Base-by-base conservation (phyloP, 257 asterid genomes). In the Vinca minor region DNA sequence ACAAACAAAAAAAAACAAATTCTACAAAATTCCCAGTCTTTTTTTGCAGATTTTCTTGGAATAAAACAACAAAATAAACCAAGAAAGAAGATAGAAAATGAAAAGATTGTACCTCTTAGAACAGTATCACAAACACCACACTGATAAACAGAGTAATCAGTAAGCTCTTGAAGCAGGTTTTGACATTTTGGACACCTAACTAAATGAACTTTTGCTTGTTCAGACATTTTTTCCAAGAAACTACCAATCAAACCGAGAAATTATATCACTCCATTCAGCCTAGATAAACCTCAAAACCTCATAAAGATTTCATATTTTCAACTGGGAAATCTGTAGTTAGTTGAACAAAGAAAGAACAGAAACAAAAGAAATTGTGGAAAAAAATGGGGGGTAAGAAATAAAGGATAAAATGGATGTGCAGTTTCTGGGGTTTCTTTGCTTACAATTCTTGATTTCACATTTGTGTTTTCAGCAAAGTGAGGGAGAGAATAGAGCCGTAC, bases 121-220 rank as follows among this genome's bases (percentile, higher is more conserved):
- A 82, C 86, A 77, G 94, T 84, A 67, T 91, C 96, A 71, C 97
- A 89, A 59, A 84, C 92, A 23, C 94, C 94, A 70, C 99, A 93
- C 78, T 72, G 81, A 70, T 87, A 89, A 72, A 85, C 79, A 49
- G 96, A 87, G 83, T 63, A 85, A 67, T 82, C 88, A 34, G 77
- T 76, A 56, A 83, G 83, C 82, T 92, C 96, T 0, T 89, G 94
- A 59, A 89, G 88, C 34, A 89, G 74, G 48, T 87, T 87, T 57
- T 76, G 84, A 72, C 97, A 89, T 68, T 85, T 89, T 8, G 95
- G 94, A 46, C 98, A 89, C 53, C 88, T 92, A 72, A 93, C 92
- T 61, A 89, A 56, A 64, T 95, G 94, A 76, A 84, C 85, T 32
- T 87, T 80, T 13, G 88, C 84, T 47, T 82, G 38, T 77, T 85